Base-by-base conservation (phyloP, 257 asterid species). In the Orobanche coerulescens region DNA sequence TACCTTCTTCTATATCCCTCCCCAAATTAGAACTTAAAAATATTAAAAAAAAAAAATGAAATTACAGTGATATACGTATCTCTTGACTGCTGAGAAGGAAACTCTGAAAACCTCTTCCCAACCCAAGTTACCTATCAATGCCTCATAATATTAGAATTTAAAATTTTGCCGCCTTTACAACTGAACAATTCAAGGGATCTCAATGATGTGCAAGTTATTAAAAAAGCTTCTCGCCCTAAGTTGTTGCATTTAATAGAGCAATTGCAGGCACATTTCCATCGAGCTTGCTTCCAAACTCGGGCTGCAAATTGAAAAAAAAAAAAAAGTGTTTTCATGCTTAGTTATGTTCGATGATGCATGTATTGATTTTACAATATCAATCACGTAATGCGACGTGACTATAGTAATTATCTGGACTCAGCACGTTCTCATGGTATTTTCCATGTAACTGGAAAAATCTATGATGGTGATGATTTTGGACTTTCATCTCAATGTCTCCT, bases 251-350 rank as follows among this genome's bases (percentile, higher is more conserved):
- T 56, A 84, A 16, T 26, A 89, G 82, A 24, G 77, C 72, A 16
- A 71, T 66, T 19, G 76, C 86, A 2, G 82, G 72, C n/a, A 78
- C 71, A 46, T 78, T 80, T 42, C 78, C 89, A 42, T 79, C 83
- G 14, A 86, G 86, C 44, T 76, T 65, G 67, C 75, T 74, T 71
- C 67, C 61, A n/a, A 76, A 61, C 16, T 66, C 58, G 15, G 76
- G 78, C 96, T 86, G 87, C 82, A 68, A 50, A 71, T 70, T 47
- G 53, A 58, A 30, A 62, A 57, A 55, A 23, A 55, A 23, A 10
- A 50, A 49, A 10, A 12, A 13, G 36, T 7, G 14, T 59, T 52
- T 57, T 23, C 15, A 40, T 11, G 34, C 15, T 28, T 40, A n/a
- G n/a, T n/a, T n/a, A n/a, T n/a, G n/a, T n/a, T n/a, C n/a, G n/a